Evolutionary conservation across 371 early-diverging fungal species (phyloP).

Genomic region (Smittium mucronatum): DNA sequence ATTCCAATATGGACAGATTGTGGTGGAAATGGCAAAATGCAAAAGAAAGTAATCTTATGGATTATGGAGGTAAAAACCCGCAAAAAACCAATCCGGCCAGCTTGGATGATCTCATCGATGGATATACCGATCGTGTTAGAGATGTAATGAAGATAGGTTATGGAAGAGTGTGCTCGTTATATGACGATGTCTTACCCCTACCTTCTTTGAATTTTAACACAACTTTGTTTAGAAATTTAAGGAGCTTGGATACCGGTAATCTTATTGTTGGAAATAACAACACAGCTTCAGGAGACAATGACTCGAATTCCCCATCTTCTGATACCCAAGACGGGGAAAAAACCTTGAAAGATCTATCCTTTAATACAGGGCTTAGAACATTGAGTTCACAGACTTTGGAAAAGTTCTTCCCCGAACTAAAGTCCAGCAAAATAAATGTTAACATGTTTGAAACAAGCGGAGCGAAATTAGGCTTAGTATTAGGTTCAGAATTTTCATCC

Average conservation of each 20-base stretch:
- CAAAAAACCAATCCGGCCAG: not conserved
- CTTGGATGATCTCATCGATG: conserved; percentile 16
- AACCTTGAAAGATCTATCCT: conserved; percentile 14
- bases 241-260: not conserved
- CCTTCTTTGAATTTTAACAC: conserved; percentile 13
- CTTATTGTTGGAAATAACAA: not conserved
- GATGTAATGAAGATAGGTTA: conserved; percentile 28
- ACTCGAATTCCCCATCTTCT: not conserved
- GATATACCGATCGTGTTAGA: conserved; percentile 17
- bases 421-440: conserved; percentile 2
- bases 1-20: conserved; percentile 38
- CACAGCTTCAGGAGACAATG: not conserved
- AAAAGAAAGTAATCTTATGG: conserved; percentile 14
- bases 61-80: conserved; percentile 7
- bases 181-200: conserved; percentile 15
- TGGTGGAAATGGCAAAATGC: conserved; percentile 37
- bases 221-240: not conserved
- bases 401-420: conserved; percentile 15
- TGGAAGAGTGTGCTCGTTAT: conserved; percentile 24
- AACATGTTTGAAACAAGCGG: conserved; percentile 11
- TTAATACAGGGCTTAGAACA: conserved; percentile 8
- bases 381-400: conserved; percentile 8
- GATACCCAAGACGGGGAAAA: not conserved
- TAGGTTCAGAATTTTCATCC: conserved; percentile 4
- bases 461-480: conserved; percentile 2